Evolutionary conservation across 768 basidiomycete species (phyloP).

Genomic region (Leccinum boreale): DNA sequence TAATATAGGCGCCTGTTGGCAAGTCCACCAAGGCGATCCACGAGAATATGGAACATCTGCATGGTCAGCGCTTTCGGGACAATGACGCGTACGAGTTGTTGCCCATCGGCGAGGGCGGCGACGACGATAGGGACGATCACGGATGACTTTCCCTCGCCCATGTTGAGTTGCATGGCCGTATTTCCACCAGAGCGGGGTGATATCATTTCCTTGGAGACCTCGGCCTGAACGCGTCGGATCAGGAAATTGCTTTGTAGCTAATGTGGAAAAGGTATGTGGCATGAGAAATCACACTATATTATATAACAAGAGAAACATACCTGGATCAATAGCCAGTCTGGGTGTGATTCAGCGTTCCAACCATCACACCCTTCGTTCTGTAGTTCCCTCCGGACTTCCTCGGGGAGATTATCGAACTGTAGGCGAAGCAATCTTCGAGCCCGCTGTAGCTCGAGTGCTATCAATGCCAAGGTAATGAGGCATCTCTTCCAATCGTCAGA

Average conservation of each 20-base stretch:
- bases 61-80: constrained; percentile 24
- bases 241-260: constrained; percentile 22
- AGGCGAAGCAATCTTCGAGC: constrained; percentile 31
- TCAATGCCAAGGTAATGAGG: constrained; percentile 28
- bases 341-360: constrained; percentile 11
- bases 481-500: constrained; percentile 26
- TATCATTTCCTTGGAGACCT: constrained; percentile 33
- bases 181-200: constrained; percentile 28
- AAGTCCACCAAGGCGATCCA: constrained; percentile 30
- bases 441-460: constrained; percentile 34
- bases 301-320: constrained; percentile 16
- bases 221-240: constrained; percentile 13
- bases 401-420: constrained; percentile 16
- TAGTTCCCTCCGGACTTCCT: constrained; percentile 31
- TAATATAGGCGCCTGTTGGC: constrained; percentile 32
- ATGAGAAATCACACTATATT: neutral
- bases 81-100: constrained; percentile 25
- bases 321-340: constrained; percentile 48
- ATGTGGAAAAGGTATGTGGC: constrained; percentile 12
- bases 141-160: constrained; percentile 17
- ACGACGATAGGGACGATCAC: constrained; percentile 35
- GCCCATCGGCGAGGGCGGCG: constrained; percentile 25
- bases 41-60: constrained; percentile 34
- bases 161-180: constrained; percentile 44
- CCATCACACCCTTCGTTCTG: constrained; percentile 21